phyloP scores from a whole-genome alignment of 371 early-diverging fungal species.

The Sporodiniella umbellata region DNA sequence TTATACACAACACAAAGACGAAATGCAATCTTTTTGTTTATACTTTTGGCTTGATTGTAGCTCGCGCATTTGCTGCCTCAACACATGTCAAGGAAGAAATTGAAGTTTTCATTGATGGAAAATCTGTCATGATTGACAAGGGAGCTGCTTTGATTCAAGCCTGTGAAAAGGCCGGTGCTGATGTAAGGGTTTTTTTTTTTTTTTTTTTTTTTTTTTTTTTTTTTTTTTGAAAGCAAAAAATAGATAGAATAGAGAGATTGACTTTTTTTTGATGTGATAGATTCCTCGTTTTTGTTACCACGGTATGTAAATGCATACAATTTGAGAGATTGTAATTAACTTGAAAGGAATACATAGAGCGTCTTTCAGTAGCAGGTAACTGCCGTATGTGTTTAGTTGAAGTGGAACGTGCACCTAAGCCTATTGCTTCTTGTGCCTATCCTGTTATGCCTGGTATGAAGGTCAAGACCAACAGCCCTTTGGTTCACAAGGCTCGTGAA shows the following conservation, averaged over 20 bases:
- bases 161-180: slow-evolving; percentile 86
- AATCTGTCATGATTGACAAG: slow-evolving; percentile 85
- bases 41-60: too few species aligned
- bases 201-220: too few species aligned
- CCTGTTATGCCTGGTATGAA: slow-evolving; percentile 97
- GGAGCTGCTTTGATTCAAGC: slow-evolving; percentile 97
- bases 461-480: slow-evolving; percentile 89
- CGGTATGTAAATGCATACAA: slow-evolving; percentile 37
- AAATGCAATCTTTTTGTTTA: slow-evolving; percentile 6
- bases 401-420: slow-evolving; percentile 93
- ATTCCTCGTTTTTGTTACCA: slow-evolving; percentile 98
- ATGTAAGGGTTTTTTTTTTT: slow-evolving; percentile 34
- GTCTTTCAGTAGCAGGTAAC: slow-evolving; percentile 96
- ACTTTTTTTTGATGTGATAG: slow-evolving; percentile 10
- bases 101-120: slow-evolving; percentile 91
- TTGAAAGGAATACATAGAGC: slow-evolving; percentile 61
- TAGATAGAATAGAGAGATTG: background rate
- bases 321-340: too few species aligned
- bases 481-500: slow-evolving; percentile 97
- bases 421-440: slow-evolving; percentile 95
- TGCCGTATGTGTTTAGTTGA: slow-evolving; percentile 99
- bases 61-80: slow-evolving; percentile 56
- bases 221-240: background rate
- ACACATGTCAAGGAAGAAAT: slow-evolving; percentile 57
- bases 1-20: background rate